Base-by-base conservation (phyloP, 805 yeast genomes). In the Suhomyces prunicola region DNA sequence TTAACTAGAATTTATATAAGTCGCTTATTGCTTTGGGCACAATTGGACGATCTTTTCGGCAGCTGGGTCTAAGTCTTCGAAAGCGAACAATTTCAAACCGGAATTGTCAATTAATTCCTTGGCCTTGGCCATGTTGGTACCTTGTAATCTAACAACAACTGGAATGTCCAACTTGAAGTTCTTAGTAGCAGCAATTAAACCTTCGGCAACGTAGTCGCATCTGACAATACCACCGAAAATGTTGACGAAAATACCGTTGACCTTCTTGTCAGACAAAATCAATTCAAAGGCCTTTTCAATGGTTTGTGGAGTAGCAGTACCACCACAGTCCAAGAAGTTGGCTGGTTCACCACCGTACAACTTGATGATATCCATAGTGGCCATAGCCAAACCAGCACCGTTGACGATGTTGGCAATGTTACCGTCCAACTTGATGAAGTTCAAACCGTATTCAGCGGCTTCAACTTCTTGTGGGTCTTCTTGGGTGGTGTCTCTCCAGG, bases 351-450 rank as follows among this genome's bases (percentile, higher is more conserved):
- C 99, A 68, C 98, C 97, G 79, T 91, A 89, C 66, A 94, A 84
- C 80, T 94, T 91, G 80, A 94, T 90, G 72, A 96, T 96, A 77
- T 94, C 99, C 97, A 94, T 92, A 61, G 99, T 94, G 65, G 99
- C 99, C 99, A 94, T 94, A 67, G 99, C 99, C 71, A 94, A 84
- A 75, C 99, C 99, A 54, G 99, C 99, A 81, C 99, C 99, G 76
- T 94, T 94, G 72, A 94, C 99, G 58, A 94, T 82, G 81, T 97
- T 93, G 66, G 99, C 99, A 69, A 94, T 93, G 82, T 91, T 90
- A 76, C 99, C 99, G 70, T 93, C 96, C 70, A 94, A 86, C 80
- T 94, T 94, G 80, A 94, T 96, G 75, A 93, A 94, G 81, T 94
- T 94, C 68, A 94, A 84, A 66, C 91, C 94, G 68, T 84, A 87